Evolutionary conservation across 768 basidiomycete genomes (phyloP), one percentile per base, ranked within the genome.

Genomic region (Cyathus striatus): DNA sequence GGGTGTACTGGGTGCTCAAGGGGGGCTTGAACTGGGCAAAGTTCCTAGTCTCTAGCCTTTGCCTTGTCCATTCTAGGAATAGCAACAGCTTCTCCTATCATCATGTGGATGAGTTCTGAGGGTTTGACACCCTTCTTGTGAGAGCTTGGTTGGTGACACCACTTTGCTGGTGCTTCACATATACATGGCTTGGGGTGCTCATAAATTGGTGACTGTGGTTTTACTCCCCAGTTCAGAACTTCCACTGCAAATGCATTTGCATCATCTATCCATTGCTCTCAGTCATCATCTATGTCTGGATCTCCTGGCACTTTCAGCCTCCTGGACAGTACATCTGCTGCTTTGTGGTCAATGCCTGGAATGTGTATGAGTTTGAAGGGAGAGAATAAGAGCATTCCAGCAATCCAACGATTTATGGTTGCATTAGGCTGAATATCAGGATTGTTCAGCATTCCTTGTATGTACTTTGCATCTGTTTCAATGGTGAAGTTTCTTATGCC

Each of bases 391-490:
- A 66, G 42, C 7, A 72, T 70, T 6, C 55, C 61, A 36, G 55
- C 50, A 21, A 72, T 68, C 72, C 70, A 73, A 13, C 58, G 43
- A 41, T 72, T 73, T 5, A 72, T 64, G 0, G 68, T 45, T 0
- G 66, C 61, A 43, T 63, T 66, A 0, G 65, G 68, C 14, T 57
- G 56, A 0, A 64, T 18, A 25, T 71, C 65, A 0, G 69, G 68
- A 12, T 63, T 43, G 38, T 70, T 66, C 3, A 73, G 38, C 68
- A 71, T 73, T n/a, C 63, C 65, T 41, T 64, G 64, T 5, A 73
- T 68, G 44, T 65, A 65, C 23, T 63, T 52, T 0, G 65, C 68
- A 49, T 73, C 65, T 0, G 65, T 62, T 48, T 70, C 65, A 0
- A 73, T 53, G 16, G 50, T 39, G 0, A 73, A 46, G 2, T 56